Percentiles rank a stretch among this genome's conserved stretches.
These are phyloP conservation scores for Eimeria necatrix DNA, from an alignment of 169 alveolate genomes.

Conservation along the genomic window DNA sequence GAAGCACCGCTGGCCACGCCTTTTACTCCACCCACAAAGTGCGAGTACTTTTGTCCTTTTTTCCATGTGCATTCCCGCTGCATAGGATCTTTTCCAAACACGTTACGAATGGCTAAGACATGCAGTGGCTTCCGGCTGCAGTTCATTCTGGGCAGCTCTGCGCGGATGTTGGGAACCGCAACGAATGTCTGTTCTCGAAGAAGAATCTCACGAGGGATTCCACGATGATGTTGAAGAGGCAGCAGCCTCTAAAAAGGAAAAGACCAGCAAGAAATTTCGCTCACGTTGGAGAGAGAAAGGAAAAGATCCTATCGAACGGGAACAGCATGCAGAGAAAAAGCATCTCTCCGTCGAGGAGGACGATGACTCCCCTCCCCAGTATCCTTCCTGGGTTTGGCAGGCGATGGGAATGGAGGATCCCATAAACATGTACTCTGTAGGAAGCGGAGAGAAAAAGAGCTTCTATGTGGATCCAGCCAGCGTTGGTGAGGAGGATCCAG, in stretches of 20 bases:
- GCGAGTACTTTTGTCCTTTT: background rate
- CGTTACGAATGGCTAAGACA: conserved; percentile 44
- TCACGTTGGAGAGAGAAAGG: background rate
- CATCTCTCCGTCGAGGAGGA: background rate
- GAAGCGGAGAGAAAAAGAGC: background rate
- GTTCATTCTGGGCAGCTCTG: background rate
- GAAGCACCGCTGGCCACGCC: too few relatives aligned
- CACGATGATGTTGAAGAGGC: conserved; percentile 49
- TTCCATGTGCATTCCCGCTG: background rate
- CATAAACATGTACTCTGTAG: background rate
- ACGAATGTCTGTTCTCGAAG: background rate
- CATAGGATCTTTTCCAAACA: conserved; percentile 38
- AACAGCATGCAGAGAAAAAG: background rate
- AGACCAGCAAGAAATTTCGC: background rate
- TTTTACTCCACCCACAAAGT: too few relatives aligned
- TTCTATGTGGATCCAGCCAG: conserved; percentile 59
- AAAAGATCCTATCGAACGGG: background rate
- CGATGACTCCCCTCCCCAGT: conserved; percentile 1
- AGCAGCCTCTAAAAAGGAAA: background rate
- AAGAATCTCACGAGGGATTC: background rate
- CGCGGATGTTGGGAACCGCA: conserved; percentile 13
- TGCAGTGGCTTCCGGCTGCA: background rate
- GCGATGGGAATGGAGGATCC: conserved; percentile 67
- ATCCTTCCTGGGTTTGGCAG: conserved; percentile 70
- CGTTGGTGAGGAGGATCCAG: background rate